Evolutionary conservation across 2,329 filamentous ascomycete species (phyloP).

Genomic region (Cordyceps tenuipes): DNA sequence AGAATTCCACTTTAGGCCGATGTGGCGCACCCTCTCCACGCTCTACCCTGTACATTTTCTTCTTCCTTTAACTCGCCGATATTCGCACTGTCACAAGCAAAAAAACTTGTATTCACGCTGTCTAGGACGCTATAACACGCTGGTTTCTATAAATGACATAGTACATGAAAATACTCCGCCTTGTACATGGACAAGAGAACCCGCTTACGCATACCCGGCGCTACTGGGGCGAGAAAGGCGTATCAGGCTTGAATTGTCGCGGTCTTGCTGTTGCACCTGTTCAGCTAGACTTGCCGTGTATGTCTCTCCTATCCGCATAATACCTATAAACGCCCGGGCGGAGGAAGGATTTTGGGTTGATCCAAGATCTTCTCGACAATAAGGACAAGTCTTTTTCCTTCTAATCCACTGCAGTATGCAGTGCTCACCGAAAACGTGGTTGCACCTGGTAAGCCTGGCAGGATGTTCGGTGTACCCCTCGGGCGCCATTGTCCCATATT

Average conservation of each 20-base stretch:
- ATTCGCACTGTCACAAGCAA: too few species aligned
- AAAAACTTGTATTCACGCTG: neutral
- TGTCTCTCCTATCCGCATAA: conserved; percentile 22
- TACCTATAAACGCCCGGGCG: conserved; percentile 22
- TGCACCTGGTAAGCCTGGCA: conserved; percentile 51
- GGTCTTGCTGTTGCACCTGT: neutral
- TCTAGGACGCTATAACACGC: neutral
- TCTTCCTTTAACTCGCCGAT: too few species aligned
- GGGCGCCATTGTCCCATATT: conserved; percentile 47
- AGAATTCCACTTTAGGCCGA: too few species aligned
- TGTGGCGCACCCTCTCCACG: too few species aligned
- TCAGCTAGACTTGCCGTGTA: neutral
- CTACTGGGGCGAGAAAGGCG: too few species aligned
- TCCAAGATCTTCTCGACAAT: conserved; percentile 52
- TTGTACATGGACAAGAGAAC: neutral
- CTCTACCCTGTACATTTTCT: too few species aligned
- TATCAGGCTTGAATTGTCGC: too few species aligned
- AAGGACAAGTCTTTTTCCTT: conserved; percentile 54
- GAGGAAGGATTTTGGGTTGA: conserved; percentile 30
- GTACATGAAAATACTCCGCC: neutral
- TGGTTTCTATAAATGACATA: neutral
- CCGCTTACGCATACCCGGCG: neutral
- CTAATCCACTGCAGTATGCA: conserved; percentile 60
- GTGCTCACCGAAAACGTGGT: conserved; percentile 54
- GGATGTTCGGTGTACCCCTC: conserved; percentile 51